A percentile compares a stretch with the other conserved stretches of the same genome.
Conservation (phyloP, 305 asterid genomes). For the Fraxinus velutina region DNA sequence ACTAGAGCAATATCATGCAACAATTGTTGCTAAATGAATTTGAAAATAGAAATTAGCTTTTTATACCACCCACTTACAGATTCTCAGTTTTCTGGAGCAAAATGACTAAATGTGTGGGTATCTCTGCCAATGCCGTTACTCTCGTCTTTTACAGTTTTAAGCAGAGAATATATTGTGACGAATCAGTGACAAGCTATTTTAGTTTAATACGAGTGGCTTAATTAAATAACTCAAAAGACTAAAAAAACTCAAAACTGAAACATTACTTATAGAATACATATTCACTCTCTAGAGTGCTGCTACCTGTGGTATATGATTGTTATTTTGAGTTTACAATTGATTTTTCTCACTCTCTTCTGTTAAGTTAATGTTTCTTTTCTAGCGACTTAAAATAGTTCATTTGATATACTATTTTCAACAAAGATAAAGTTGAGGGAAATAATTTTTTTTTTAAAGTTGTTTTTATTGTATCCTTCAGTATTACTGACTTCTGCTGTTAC, state of each 20-base stretch:
- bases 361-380: background rate
- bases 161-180: background rate
- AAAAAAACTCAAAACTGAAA: background rate
- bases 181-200: background rate
- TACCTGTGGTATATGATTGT: background rate
- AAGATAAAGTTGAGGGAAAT: background rate
- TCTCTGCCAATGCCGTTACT: background rate
- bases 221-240: background rate
- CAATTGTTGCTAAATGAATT: background rate
- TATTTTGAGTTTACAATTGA: background rate
- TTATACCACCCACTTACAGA: background rate
- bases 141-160: background rate
- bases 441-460: background rate
- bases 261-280: background rate
- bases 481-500: background rate
- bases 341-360: background rate
- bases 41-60: slow-evolving; percentile 3
- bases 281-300: background rate
- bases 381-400: background rate
- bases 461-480: background rate
- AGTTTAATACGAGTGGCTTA: background rate
- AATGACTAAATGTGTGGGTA: background rate
- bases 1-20: background rate
- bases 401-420: background rate
- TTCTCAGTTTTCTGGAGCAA: background rate